phyloP scores from a whole-genome alignment of 169 alveolate genomes.

The Plasmodium inui region DNA sequence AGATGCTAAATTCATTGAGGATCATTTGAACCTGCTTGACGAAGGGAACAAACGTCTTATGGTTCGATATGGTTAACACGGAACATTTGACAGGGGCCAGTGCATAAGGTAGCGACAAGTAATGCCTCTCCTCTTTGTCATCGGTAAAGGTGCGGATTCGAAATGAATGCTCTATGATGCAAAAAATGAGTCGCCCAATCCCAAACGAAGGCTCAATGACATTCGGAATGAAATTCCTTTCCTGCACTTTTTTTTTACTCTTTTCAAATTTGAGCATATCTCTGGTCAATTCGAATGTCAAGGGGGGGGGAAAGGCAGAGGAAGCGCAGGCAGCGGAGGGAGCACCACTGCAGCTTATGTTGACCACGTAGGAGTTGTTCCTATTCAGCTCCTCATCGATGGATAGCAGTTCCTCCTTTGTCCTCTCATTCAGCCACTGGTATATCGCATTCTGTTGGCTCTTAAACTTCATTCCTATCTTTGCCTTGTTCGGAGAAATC shows the following conservation, averaged over 20 bases:
- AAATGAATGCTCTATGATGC: constrained; percentile 96
- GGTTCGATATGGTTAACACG: constrained; percentile 93
- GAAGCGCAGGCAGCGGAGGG: no score
- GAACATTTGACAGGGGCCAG: constrained; percentile 97
- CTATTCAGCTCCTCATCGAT: constrained; percentile 79
- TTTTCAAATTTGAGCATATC: constrained; percentile 90
- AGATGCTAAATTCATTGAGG: constrained; percentile 83
- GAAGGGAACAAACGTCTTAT: constrained; percentile 85
- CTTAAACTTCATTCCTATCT: constrained; percentile 90
- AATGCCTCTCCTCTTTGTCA: constrained; percentile 90
- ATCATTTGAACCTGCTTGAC: constrained; percentile 80
- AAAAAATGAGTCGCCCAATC: constrained; percentile 94
- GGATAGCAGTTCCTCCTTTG: constrained; percentile 74
- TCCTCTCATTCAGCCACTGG: constrained; percentile 68
- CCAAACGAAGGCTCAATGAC: constrained; percentile 99
- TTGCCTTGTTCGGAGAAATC: constrained; percentile 89
- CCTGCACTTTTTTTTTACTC: constrained; percentile 90
- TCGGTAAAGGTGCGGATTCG: constrained; percentile 88
- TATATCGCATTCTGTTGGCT: constrained; percentile 85
- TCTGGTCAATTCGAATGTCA: constrained; percentile 63
- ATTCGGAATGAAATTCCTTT: constrained; percentile 94
- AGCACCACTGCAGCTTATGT: neutral
- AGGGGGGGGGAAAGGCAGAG: no score
- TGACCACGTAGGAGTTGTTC: constrained; percentile 57
- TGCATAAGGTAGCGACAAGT: constrained; percentile 93